A percentile compares a stretch with the other conserved stretches of the same genome.
Conservation (phyloP, 2,329 filamentous ascomycete species). For the Hymenoscyphus linearis region DNA sequence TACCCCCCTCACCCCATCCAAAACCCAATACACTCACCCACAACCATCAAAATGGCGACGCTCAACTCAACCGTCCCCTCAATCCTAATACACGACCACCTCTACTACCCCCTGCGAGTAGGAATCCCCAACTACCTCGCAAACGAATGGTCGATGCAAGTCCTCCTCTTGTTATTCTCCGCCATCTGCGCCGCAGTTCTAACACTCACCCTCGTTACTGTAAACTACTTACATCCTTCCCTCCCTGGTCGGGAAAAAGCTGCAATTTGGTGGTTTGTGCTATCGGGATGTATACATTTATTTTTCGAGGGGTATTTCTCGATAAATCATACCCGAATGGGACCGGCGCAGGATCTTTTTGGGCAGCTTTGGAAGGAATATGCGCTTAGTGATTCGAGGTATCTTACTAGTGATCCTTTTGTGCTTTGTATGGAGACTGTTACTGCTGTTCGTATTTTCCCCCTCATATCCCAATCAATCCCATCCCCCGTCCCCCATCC, state of each 20-base stretch:
- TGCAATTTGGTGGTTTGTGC: slow-evolving; percentile 68
- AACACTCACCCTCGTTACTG: slow-evolving; percentile 46
- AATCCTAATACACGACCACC: slow-evolving; percentile 41
- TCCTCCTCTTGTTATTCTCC: slow-evolving; percentile 56
- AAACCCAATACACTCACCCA: neutral
- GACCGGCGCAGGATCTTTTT: slow-evolving; percentile 38
- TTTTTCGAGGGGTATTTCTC: slow-evolving; percentile 42
- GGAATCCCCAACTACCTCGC: slow-evolving; percentile 58
- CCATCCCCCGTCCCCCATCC: too few species aligned
- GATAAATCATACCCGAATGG: slow-evolving; percentile 39
- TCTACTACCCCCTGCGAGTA: slow-evolving; percentile 65
- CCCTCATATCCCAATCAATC: neutral
- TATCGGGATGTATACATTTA: slow-evolving; percentile 41
- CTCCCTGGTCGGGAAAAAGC: slow-evolving; percentile 50
- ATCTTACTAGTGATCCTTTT: slow-evolving; percentile 48
- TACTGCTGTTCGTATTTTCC: slow-evolving; percentile 36
- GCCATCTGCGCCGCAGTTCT: slow-evolving; percentile 53
- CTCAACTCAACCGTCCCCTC: slow-evolving; percentile 18
- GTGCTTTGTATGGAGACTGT: slow-evolving; percentile 52
- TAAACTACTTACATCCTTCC: slow-evolving; percentile 47
- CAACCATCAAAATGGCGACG: slow-evolving; percentile 13
- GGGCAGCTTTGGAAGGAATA: slow-evolving; percentile 56
- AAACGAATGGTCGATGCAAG: slow-evolving; percentile 56
- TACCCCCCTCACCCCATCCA: neutral
- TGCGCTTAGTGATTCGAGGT: slow-evolving; percentile 51